Evolutionary conservation across 2,329 filamentous ascomycete genomes (phyloP), one percentile per base, ranked within the genome.

Genomic region (Leptosphaerulina australis): DNA sequence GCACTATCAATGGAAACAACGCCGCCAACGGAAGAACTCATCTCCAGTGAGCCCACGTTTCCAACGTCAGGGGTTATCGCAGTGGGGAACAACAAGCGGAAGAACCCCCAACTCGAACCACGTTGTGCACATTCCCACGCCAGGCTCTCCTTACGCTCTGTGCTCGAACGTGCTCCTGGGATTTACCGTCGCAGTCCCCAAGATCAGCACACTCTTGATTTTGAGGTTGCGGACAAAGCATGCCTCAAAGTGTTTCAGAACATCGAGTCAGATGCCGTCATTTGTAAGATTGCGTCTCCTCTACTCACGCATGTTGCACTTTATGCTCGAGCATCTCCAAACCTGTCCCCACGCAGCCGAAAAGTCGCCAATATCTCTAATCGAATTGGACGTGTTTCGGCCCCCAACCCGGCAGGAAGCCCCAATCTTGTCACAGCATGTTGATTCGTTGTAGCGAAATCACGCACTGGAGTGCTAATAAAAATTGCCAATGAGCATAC

Each of bases 331-430:
- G 31, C 40, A 41, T 39, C 29, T 51, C 35, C 25, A 40, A 26
- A 41, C 7, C 18, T 29, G 36, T 34, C 48, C 35, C 36, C 36
- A 30, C 36, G 25, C 35, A 35, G 35, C 14, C 21, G n/a, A 44
- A 44, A 41, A 41, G 44, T 25, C 40, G 29, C 48, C 30, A 49
- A 46, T 41, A 36, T 52, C 44, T 55, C 44, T 44, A 55, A 55
- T 55, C 53, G 53, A 49, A 55, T 55, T 55, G 53, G 53, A 26
- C 24, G 34, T 18, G 26, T 47, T 49, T 43, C 31, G 44, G 53
- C 25, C 44, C 47, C 48, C 44, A 37, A 37, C 25, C 25, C 47
- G 35, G 18, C 35, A 39, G 30, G 18, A 14, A 39, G 15, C n/a
- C 33, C 33, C 39, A 44, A 25, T 45, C 49, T 45, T 56, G 47